Base-by-base conservation (phyloP, 176 grass and related monocot genomes). In the Bothriochloa decipiens region DNA sequence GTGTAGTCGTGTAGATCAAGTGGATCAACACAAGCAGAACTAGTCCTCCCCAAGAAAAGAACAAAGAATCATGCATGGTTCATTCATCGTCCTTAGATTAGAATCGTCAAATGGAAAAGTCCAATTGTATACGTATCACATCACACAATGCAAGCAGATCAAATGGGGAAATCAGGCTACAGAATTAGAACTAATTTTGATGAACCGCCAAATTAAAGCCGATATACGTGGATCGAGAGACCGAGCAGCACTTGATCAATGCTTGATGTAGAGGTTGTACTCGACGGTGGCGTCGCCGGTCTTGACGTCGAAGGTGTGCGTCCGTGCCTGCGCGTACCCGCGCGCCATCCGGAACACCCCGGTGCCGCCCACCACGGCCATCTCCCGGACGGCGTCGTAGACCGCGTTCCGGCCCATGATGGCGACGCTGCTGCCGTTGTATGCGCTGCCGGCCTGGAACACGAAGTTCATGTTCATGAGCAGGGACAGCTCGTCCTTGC, bases 201-300 rank as follows among this genome's bases (percentile, higher is more conserved):
- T 8, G 37, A 40, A 40, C 1, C 37, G 6, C 8, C 37, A 40
- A 40, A 40, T 40, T 7, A 40, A 40, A 40, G 37, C 7, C 37
- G 37, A 40, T 40, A 40, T 40, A 40, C 7, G 37, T 40, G 37
- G 37, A 40, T 40, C 7, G 6, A 40, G 37, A 7, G 6, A 40
- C 6, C 37, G 37, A 40, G 37, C 37, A 40, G 37, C 37, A 8
- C 37, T 40, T 8, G 6, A 45, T 70, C 68, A 71, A 11, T 42
- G 36, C 11, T 6, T 71, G 68, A 71, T 71, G 39, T 0, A 71
- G 68, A 71, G 68, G 39, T 71, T 71, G 39, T 71, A 71, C 68
- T 71, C 68, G 68, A 71, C 22, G 68, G 37, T 71, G 68, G 68
- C 68, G 5, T 71, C 68, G 22, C 68, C 68, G 20, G 22, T 7